These are phyloP conservation scores for Raphanus sativus DNA, from an alignment of 345 rosid genomes.

Conservation along the genomic window DNA sequence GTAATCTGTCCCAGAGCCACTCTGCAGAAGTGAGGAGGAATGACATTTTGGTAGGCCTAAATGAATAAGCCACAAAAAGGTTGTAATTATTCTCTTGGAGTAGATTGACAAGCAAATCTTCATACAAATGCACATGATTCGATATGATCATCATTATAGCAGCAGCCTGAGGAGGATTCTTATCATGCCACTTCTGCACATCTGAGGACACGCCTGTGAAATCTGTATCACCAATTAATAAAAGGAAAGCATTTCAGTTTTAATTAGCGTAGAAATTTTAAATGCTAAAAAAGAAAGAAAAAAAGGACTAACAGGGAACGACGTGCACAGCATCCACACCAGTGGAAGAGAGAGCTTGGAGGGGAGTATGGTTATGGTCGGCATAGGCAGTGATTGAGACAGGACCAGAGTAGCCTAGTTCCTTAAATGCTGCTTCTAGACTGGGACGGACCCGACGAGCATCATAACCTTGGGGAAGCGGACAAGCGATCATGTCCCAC, in stretches of 20 bases:
- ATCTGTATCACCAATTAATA: no score
- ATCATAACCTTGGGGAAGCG: neutral
- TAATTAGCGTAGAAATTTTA: no score
- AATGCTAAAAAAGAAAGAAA: no score
- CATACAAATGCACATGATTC: neutral
- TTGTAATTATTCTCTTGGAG: neutral
- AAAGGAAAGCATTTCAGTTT: no score
- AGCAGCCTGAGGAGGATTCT: neutral
- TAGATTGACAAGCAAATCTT: neutral
- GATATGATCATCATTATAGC: neutral
- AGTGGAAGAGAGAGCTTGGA: neutral
- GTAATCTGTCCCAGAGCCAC: neutral
- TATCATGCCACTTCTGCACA: neutral
- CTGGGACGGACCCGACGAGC: neutral
- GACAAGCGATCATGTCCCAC: neutral
- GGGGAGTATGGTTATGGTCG: neutral
- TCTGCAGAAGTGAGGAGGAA: slow-evolving; percentile 2
- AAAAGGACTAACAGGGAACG: no score
- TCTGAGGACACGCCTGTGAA: no score
- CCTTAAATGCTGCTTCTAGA: neutral
- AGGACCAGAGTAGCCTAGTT: neutral
- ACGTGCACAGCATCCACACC: neutral
- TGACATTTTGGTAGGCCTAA: neutral
- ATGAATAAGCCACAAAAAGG: neutral
- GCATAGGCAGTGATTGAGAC: neutral